Percentiles rank a stretch among this genome's conserved stretches.
phyloP scores from a whole-genome alignment of 73 alveolate genomes.

The Tetrahymena elliotti region DNA sequence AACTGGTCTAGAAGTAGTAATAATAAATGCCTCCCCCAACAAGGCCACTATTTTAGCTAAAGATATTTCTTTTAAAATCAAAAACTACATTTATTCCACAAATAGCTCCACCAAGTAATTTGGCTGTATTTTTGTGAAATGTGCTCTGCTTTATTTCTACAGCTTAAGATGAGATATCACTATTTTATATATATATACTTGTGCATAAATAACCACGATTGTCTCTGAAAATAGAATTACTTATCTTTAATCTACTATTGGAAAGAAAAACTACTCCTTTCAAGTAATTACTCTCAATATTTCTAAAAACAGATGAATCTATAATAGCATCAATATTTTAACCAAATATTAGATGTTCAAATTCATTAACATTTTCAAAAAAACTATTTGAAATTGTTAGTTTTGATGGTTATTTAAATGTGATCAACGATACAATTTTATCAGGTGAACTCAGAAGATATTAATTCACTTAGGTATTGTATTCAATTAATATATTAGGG shows the following conservation, averaged over 20 bases:
- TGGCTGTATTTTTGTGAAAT: neutral
- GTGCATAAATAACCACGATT: neutral
- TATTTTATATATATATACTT: neutral
- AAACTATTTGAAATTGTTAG: neutral
- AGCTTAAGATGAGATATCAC: neutral
- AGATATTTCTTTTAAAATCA: neutral
- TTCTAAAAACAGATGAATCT: neutral
- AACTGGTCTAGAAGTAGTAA: neutral
- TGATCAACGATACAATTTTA: neutral
- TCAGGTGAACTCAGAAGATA: neutral
- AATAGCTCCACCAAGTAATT: neutral
- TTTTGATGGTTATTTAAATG: neutral
- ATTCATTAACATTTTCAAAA: neutral
- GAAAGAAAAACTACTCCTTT: neutral
- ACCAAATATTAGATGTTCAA: neutral
- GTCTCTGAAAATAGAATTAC: neutral
- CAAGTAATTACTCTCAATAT: neutral
- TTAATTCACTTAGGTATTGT: neutral
- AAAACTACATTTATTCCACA: neutral
- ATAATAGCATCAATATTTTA: neutral
- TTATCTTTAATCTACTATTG: neutral
- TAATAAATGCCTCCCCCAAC: neutral
- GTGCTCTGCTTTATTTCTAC: neutral
- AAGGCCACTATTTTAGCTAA: neutral
- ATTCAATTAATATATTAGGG: neutral